Evolutionary conservation across 2,329 filamentous ascomycete species (phyloP).

Genomic region (Graphiopsis chlorocephala): DNA sequence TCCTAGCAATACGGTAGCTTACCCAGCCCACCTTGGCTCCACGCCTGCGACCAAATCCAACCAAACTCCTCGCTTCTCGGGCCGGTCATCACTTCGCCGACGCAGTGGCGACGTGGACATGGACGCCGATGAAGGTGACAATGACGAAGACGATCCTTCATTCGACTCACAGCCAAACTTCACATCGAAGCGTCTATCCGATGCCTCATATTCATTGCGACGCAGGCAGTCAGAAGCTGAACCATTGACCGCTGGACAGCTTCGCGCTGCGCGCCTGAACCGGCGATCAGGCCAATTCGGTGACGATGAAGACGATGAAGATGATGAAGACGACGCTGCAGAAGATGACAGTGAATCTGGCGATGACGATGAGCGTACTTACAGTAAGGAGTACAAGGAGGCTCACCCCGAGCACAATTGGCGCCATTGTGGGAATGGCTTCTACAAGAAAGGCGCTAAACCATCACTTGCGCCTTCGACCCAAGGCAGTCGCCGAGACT

Average conservation of each 20-base stretch:
- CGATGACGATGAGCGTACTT: slow-evolving; percentile 17
- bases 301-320: slow-evolving; percentile 10
- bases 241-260: slow-evolving; percentile 12
- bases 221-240: slow-evolving; percentile 12
- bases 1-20: slow-evolving; percentile 16
- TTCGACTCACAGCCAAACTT: not conserved
- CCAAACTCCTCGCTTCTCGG: slow-evolving; percentile 1
- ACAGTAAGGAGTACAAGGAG: slow-evolving; percentile 20
- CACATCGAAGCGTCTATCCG: slow-evolving; percentile 4
- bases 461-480: not conserved
- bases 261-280: slow-evolving; percentile 16
- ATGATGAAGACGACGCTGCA: slow-evolving; percentile 14
- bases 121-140: not conserved
- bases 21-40: not conserved
- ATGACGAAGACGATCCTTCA: slow-evolving; percentile 5
- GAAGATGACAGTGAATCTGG: slow-evolving; percentile 1
- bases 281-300: slow-evolving; percentile 16
- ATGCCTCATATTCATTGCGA: slow-evolving; percentile 14
- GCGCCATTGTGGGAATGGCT: slow-evolving; percentile 27
- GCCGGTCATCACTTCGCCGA: slow-evolving; percentile 10
- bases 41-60: not conserved
- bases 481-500: slow-evolving; percentile 4
- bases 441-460: slow-evolving; percentile 22
- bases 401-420: slow-evolving; percentile 21
- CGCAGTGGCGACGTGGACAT: slow-evolving; percentile 10